These are phyloP conservation scores for Alternaria burnsii DNA, from an alignment of 2,329 filamentous ascomycete genomes.

Conservation along the genomic window DNA sequence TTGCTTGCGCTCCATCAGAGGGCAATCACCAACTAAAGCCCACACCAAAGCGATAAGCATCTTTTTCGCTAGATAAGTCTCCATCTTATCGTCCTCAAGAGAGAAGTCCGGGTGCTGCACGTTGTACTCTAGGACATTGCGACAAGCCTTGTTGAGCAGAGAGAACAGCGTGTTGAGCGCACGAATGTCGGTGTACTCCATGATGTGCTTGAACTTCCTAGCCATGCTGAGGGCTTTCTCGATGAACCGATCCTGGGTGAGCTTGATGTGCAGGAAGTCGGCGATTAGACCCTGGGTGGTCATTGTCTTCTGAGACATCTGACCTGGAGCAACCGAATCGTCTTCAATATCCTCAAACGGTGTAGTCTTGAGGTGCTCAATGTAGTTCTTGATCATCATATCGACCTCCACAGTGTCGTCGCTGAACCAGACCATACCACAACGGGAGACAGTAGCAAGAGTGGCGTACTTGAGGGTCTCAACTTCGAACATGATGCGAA, in stretches of 20 bases:
- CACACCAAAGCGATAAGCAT: slow-evolving; percentile 90
- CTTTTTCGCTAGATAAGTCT: slow-evolving; percentile 92
- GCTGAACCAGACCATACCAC: slow-evolving; percentile 99
- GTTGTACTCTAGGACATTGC: slow-evolving; percentile 95
- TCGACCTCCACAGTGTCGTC: slow-evolving; percentile 92
- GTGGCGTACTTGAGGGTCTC: slow-evolving; percentile 98
- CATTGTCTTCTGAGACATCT: slow-evolving; percentile 70
- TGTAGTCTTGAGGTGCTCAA: slow-evolving; percentile 80
- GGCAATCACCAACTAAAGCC: slow-evolving; percentile 95
- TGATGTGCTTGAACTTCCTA: slow-evolving; percentile 87
- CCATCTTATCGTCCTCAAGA: slow-evolving; percentile 86
- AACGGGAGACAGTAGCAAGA: slow-evolving; percentile 97
- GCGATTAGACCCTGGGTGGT: slow-evolving; percentile 82
- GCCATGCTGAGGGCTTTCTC: slow-evolving; percentile 79
- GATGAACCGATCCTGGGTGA: slow-evolving; percentile 83
- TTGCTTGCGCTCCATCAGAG: slow-evolving; percentile 81
- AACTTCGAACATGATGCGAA: slow-evolving; percentile 99
- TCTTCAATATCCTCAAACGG: slow-evolving; percentile 97
- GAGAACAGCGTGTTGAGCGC: slow-evolving; percentile 95
- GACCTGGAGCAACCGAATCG: slow-evolving; percentile 72
- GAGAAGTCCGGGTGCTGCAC: slow-evolving; percentile 93
- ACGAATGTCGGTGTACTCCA: slow-evolving; percentile 94
- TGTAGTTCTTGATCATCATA: slow-evolving; percentile 93
- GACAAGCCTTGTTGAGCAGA: slow-evolving; percentile 89
- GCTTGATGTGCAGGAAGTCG: slow-evolving; percentile 76